Evolutionary conservation across 352 stramenopile genomes (phyloP), one percentile per base, ranked within the genome.

Genomic region (Phytophthora brassicae): DNA sequence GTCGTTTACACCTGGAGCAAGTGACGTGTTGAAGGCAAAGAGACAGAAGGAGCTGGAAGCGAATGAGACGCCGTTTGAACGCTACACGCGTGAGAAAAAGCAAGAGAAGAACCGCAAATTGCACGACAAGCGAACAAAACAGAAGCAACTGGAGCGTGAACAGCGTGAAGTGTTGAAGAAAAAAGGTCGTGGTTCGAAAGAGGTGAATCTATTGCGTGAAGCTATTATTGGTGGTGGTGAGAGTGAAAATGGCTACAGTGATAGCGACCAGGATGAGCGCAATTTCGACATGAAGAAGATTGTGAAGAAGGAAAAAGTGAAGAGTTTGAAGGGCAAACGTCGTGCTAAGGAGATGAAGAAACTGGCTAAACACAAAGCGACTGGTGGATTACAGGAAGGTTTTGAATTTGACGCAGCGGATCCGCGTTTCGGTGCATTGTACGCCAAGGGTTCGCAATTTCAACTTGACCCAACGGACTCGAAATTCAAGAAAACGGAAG

Each of bases 251-350:
- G 68, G 51, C 4, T 54, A 66, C 49, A 60, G 31, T 8, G 76
- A 73, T 35, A 75, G 70, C 17, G 73, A 71, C 19, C 60, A 79
- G 14, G 72, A 53, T n/a, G 79, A 86, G 47, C 85, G 85, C 43
- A 86, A 93, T 55, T 94, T 93, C 56, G 84, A 94, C 72, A 89
- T 94, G 80, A 93, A 92, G 68, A 80, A 80, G 54, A 94, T 94
- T 47, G 57, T 68, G 19, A 77, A 82, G 59, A 64, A 83, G 48
- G 81, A 92, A 38, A 94, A 94, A 58, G 65, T 73, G 6, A 85
- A 88, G 64, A 73, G 74, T 35, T 72, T 92, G 7, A 91, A 92
- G 70, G 84, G 81, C 59, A 93, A 92, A 66, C 84, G 78, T 28
- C 85, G 87, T 39, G 76, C 72, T 28, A 92, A 92, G 64, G 82